Evolutionary conservation across 2,329 filamentous ascomycete genomes (phyloP), one percentile per base, ranked within the genome.

Genomic region (Chalara sp.): DNA sequence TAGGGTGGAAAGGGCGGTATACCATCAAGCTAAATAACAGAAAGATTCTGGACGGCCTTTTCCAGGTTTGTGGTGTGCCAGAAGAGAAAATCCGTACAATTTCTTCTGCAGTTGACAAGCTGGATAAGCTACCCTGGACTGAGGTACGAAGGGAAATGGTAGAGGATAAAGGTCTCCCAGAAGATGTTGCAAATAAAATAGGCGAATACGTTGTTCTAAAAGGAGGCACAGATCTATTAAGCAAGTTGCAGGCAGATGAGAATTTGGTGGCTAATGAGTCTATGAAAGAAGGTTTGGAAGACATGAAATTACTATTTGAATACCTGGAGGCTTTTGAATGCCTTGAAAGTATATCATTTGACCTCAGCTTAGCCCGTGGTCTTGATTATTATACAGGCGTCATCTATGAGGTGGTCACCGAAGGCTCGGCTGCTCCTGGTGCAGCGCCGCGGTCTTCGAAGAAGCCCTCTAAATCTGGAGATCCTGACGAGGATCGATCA

Each of bases 1-100:
- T 96, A 35, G 86, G 84, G 21, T 89, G 85, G 83, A 74, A 83
- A 46, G 81, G 80, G 42, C 52, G 53, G 42, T 67, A 64, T 66
- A 91, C 86, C 2, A 93, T 96, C 72, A 96, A 96, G 74, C 77
- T 96, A 65, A 97, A 96, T 73, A 89, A 96, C 80, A 80, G 92
- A 60, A 92, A 95, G 71, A 92, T 96, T 46, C 77, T 97, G 12
- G 91, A 96, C 62, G 92, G 91, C 52, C 80, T 96, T 59, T 96
- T 97, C 70, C 80, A 89, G 66, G 88, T 96, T 31, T 92, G 88
- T 61, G 91, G 92, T 57, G 91, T 97, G 11, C 89, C 91, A 1
- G 73, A 80, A 52, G 86, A 95, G 51, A 91, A 95, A 75, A 87
- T 95, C 58, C 81, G 92, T 50, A 82, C 87, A 32, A 96, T 96